phyloP scores from a whole-genome alignment of 352 stramenopile genomes.

The Detonula confervacea region DNA sequence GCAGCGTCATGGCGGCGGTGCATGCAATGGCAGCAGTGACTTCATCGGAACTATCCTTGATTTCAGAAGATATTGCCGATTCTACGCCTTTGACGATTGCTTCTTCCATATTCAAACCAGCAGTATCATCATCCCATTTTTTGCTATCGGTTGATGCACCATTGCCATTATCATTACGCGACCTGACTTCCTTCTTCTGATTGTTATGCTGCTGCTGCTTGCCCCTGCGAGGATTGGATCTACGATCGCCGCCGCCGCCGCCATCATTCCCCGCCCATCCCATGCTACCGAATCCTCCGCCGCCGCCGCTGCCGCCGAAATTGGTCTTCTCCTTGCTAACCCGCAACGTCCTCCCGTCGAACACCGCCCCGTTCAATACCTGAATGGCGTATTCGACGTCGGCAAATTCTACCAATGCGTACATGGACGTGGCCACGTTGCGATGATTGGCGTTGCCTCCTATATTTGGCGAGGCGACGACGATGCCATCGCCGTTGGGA shows the following conservation, averaged over 20 bases:
- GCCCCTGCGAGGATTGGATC: neutral
- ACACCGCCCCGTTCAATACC: constrained; percentile 37
- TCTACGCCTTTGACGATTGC: constrained; percentile 14
- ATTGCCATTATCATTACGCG: neutral
- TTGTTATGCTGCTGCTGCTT: neutral
- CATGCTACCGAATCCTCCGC: constrained; percentile 28
- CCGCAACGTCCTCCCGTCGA: constrained; percentile 39
- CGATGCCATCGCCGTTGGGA: constrained; percentile 16
- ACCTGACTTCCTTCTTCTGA: neutral
- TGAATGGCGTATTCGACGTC: constrained; percentile 54
- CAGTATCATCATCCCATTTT: neutral
- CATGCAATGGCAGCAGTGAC: constrained; percentile 46
- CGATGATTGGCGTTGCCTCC: neutral
- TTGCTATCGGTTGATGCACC: neutral
- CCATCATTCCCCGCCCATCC: constrained; percentile 31
- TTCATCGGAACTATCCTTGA: constrained; percentile 32
- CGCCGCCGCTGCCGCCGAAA: neutral
- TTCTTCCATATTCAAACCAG: neutral
- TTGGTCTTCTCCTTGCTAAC: constrained; percentile 40
- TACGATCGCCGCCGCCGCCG: neutral
- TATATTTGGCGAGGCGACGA: constrained; percentile 14
- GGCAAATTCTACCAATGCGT: constrained; percentile 44
- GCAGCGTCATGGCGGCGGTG: constrained; percentile 48
- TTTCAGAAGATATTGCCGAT: constrained; percentile 11
- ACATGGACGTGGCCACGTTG: neutral